Base-by-base conservation (phyloP, 2,329 filamentous ascomycete species). In the Claviceps capensis region DNA sequence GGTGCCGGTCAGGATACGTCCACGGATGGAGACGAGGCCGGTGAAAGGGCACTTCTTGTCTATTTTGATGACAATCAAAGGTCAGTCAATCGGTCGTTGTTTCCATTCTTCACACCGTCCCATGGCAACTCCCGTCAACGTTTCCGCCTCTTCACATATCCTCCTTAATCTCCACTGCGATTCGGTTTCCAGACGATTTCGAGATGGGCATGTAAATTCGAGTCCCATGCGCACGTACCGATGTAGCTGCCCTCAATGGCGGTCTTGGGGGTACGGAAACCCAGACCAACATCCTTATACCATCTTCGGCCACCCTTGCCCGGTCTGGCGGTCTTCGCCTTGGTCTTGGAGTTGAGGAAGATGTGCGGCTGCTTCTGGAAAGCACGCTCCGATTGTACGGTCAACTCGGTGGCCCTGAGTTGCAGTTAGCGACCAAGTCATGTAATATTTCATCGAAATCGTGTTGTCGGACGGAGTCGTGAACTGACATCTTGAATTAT, bases 21-120 rank as follows among this genome's bases (percentile, higher is more conserved):
- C 93, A 80, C 93, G 93, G 81, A 98, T 98, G 63, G 93, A 97
- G 74, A 98, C 90, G 74, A 91, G 81, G 73, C 94, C 94, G 66
- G 89, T 95, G 86, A 98, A 98, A 65, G 93, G 93, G 86, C 93
- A 98, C 83, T 98, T 98, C 88, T 98, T 98, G 86, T 98, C 93
- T 95, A 70, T 67, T 57, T 13, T 26, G 47, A 49, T 34, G 14
- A 4, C 16, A 2, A 23, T 49, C 13, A 4, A 5, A 43, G 16
- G 48, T 54, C 45, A 54, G 53, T 51, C 23, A 22, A 19, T 42
- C n/a, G 47, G 46, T 43, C 30, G 26, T 19, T 34, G 22, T 19
- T 8, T 19, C n/a, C 23, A 44, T 16, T 17, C n/a, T 17, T 34
- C 26, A 9, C 19, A 4, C 4, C 37, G 4, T 47, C 42, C 30